Evolutionary conservation across 2,329 filamentous ascomycete species (phyloP).

Genomic region (Aspergillus sp.): DNA sequence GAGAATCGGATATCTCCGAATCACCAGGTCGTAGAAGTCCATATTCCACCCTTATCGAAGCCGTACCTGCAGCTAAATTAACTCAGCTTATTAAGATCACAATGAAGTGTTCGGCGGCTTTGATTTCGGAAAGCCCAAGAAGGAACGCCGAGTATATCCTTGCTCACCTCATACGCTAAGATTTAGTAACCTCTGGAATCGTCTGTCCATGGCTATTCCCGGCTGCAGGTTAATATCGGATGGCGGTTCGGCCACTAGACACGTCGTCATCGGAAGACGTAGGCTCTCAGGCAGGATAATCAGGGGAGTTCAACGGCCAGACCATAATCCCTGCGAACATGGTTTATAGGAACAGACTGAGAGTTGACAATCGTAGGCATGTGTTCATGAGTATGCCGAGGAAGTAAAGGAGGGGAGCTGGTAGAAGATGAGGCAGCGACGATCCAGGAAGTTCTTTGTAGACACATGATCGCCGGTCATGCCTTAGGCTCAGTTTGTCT

Average conservation of each 20-base stretch:
- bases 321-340: not conserved
- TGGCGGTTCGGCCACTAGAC: not conserved
- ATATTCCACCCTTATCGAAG: conserved; percentile 1
- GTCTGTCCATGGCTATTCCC: not conserved
- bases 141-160: not conserved
- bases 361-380: not conserved
- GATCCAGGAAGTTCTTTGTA: not conserved
- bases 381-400: not conserved
- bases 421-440: not conserved
- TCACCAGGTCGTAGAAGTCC: not conserved
- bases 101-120: not conserved
- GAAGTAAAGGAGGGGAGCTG: not conserved
- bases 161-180: not conserved
- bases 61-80: conserved; percentile 4
- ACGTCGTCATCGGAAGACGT: not conserved
- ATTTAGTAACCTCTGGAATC: not conserved
- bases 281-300: not conserved
- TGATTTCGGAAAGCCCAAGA: not conserved
- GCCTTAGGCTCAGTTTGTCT: not conserved
- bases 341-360: not conserved
- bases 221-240: not conserved
- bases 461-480: not conserved
- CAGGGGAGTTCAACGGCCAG: not conserved
- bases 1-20: not conserved
- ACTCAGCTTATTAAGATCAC: not conserved